A percentile compares a stretch with the other conserved stretches of the same genome.
Conservation (phyloP, 2,329 filamentous ascomycete species). For the Botrytis aclada region DNA sequence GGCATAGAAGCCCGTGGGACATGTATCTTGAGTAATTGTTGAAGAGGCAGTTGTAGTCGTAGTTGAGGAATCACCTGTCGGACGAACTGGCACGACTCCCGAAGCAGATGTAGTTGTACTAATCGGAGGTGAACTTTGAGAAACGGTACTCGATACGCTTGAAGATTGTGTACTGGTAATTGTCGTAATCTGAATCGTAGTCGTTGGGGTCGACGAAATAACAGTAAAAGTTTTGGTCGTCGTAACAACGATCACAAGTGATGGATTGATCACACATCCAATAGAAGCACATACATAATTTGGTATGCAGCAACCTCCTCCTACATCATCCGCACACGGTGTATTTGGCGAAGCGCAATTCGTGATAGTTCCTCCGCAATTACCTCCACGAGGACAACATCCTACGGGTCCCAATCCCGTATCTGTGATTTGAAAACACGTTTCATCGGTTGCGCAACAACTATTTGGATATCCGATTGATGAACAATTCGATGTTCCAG, state of each 20-base stretch:
- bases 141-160: conserved; percentile 14
- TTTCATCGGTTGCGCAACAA: conserved; percentile 66
- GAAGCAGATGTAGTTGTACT: conserved; percentile 42
- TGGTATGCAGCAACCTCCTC: conserved; percentile 73
- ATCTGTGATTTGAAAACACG: conserved; percentile 63
- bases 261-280: conserved; percentile 54
- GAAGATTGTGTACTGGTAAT: conserved; percentile 8
- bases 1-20: conserved; percentile 88
- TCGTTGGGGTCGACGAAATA: conserved; percentile 12
- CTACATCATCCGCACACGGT: conserved; percentile 61
- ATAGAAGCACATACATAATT: conserved; percentile 67
- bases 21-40: conserved; percentile 42
- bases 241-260: conserved; percentile 25
- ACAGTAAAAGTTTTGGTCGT: conserved; percentile 26
- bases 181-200: conserved; percentile 37
- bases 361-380: conserved; percentile 61
- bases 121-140: conserved; percentile 38
- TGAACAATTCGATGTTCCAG: conserved; percentile 62
- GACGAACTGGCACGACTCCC: conserved; percentile 47
- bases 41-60: conserved; percentile 35
- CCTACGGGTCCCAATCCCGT: conserved; percentile 65
- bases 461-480: conserved; percentile 64
- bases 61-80: conserved; percentile 43
- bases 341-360: conserved; percentile 60
- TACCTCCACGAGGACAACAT: conserved; percentile 66